Conservation (phyloP, 2,329 filamentous ascomycete genomes). For the Cucurbitaria berberidis region DNA sequence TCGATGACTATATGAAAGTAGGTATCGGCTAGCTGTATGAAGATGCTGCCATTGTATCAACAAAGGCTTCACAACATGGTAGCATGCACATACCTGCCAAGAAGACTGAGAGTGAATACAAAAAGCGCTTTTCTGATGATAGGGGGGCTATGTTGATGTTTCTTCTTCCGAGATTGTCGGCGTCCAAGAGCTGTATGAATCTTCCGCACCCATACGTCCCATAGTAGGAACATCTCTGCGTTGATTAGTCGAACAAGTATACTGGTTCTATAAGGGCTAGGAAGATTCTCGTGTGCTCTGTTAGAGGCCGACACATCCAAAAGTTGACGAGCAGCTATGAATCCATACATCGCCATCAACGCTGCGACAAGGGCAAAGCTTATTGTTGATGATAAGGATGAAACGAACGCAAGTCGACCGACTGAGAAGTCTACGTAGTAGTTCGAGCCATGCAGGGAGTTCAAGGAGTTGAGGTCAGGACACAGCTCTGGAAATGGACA, state of each 20-base stretch:
- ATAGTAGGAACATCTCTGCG: slow-evolving; percentile 15
- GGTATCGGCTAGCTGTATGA: slow-evolving; percentile 20
- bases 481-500: slow-evolving; percentile 15
- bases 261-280: slow-evolving; percentile 15
- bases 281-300: slow-evolving; percentile 2
- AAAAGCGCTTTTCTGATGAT: slow-evolving; percentile 6
- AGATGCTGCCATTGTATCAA: slow-evolving; percentile 8
- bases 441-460: not conserved
- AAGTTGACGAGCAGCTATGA: slow-evolving; percentile 7
- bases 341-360: slow-evolving; percentile 16
- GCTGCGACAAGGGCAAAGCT: slow-evolving; percentile 17
- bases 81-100: slow-evolving; percentile 9
- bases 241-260: slow-evolving; percentile 15
- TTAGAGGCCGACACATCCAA: slow-evolving; percentile 5
- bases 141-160: not conserved
- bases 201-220: slow-evolving; percentile 1
- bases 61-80: not conserved
- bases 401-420: slow-evolving; percentile 19
- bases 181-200: not conserved
- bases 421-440: slow-evolving; percentile 19
- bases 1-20: slow-evolving; percentile 20
- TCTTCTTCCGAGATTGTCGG: slow-evolving; percentile 1
- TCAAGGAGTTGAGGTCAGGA: slow-evolving; percentile 7
- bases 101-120: slow-evolving; percentile 7
- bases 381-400: slow-evolving; percentile 15